phyloP scores from a whole-genome alignment of 441 rosid genomes.

The Erodium texanum region DNA sequence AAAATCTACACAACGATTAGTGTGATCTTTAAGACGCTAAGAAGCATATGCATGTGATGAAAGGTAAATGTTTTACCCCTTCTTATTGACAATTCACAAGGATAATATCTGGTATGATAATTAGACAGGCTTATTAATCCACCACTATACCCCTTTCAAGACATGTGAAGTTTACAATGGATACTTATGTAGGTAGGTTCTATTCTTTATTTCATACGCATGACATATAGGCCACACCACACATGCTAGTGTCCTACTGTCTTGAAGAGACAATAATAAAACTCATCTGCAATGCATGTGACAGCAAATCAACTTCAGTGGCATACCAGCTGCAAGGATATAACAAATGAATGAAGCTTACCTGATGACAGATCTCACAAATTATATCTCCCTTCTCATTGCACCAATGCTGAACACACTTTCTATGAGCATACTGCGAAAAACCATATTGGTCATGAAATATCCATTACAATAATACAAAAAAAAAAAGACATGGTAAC shows the following conservation, averaged over 20 bases:
- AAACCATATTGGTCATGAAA: neutral
- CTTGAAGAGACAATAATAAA: neutral
- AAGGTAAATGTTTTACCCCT: too few relatives aligned
- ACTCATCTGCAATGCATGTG: too few relatives aligned
- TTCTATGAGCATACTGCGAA: constrained; percentile 34
- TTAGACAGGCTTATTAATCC: too few relatives aligned
- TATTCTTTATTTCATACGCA: too few relatives aligned
- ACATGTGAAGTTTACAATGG: too few relatives aligned
- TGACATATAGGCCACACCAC: too few relatives aligned
- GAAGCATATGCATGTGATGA: neutral
- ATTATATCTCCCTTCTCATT: constrained; percentile 75
- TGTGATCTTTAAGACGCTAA: neutral
- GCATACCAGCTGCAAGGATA: neutral
- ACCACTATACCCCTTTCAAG: too few relatives aligned
- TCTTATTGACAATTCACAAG: too few relatives aligned
- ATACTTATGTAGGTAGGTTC: too few relatives aligned
- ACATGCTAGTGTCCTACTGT: too few relatives aligned
- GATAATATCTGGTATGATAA: too few relatives aligned
- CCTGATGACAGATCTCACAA: constrained; percentile 86
- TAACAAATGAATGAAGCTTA: constrained; percentile 15
- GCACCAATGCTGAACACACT: constrained; percentile 86
- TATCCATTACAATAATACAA: neutral
- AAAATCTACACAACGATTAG: neutral
- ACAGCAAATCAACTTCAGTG: neutral
- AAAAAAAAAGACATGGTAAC: neutral